A percentile compares a stretch with the other conserved stretches of the same genome.
Evolutionary conservation across 2,329 filamentous ascomycete species (phyloP).

Genomic region (Nectriaceae sp.): DNA sequence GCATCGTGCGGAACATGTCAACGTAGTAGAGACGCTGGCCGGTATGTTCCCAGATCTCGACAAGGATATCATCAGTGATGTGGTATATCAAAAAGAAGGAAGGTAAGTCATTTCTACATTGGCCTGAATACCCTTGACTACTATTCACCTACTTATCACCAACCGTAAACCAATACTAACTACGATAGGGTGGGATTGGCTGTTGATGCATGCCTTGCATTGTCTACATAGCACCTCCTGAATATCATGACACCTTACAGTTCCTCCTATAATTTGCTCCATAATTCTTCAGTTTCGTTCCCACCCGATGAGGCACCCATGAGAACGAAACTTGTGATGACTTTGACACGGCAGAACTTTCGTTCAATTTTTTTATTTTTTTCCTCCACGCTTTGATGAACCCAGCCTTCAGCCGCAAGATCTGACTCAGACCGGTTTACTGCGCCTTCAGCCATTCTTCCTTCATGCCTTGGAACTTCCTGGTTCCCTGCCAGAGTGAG

Average conservation of each 20-base stretch:
- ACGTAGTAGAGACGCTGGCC: slow-evolving; percentile 89
- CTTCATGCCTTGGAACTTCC: too few relatives aligned
- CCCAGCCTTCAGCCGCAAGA: too few relatives aligned
- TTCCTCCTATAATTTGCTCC: not conserved
- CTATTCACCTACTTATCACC: not conserved
- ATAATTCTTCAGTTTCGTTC: too few relatives aligned
- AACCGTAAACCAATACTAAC: slow-evolving; percentile 14
- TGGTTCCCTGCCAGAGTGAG: too few relatives aligned
- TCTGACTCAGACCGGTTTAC: too few relatives aligned
- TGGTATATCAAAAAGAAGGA: slow-evolving; percentile 93
- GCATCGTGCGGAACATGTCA: slow-evolving; percentile 80
- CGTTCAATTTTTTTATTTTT: too few relatives aligned
- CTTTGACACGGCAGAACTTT: too few relatives aligned
- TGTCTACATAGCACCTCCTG: slow-evolving; percentile 47
- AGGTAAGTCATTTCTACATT: slow-evolving; percentile 58
- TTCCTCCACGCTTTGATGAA: too few relatives aligned
- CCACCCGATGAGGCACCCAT: too few relatives aligned
- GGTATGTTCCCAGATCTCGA: slow-evolving; percentile 98
- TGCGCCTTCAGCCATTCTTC: too few relatives aligned
- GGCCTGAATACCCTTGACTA: not conserved
- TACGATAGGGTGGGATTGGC: slow-evolving; percentile 71
- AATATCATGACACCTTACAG: slow-evolving; percentile 2
- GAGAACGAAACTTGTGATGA: too few relatives aligned
- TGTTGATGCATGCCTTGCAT: slow-evolving; percentile 81
- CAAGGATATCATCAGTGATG: slow-evolving; percentile 92